A percentile compares a stretch with the other conserved stretches of the same genome.
phyloP scores from a whole-genome alignment of 176 grass and related monocot genomes.

The Juncus effusus region DNA sequence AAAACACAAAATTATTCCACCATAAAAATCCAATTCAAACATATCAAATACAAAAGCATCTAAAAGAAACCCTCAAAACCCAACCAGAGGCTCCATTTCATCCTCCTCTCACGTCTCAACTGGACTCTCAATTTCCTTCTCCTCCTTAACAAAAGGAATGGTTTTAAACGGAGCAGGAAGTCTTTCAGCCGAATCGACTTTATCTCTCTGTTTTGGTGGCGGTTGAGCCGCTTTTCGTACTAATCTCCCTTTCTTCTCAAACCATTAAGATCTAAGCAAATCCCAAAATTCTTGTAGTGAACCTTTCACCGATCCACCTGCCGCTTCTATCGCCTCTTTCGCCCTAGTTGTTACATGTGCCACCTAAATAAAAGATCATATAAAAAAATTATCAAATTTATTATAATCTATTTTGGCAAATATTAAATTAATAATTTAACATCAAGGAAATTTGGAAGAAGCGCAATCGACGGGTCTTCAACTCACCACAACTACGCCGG shows the following conservation, averaged over 20 bases:
- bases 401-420: not conserved
- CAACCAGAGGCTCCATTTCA: too few relatives aligned
- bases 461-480: too few relatives aligned
- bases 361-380: conserved; percentile 22
- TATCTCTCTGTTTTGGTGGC: conserved; percentile 77
- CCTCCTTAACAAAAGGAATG: too few relatives aligned
- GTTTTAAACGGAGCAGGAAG: conserved; percentile 68
- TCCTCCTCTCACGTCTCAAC: too few relatives aligned
- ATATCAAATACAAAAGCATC: too few relatives aligned
- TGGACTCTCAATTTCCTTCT: too few relatives aligned
- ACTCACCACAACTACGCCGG: too few relatives aligned
- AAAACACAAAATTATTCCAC: too few relatives aligned
- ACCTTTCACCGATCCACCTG: conserved; percentile 80
- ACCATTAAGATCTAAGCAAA: conserved; percentile 84
- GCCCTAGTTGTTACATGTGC: conserved; percentile 63
- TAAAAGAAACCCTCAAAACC: too few relatives aligned
- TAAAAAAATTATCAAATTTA: not conserved
- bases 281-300: conserved; percentile 86
- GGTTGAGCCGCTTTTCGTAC: conserved; percentile 73
- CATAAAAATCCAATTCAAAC: too few relatives aligned
- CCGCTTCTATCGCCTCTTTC: conserved; percentile 73
- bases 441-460: too few relatives aligned
- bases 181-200: conserved; percentile 74
- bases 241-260: conserved; percentile 83
- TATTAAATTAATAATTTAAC: not conserved